A percentile compares a stretch with the other conserved stretches of the same genome.
phyloP scores from a whole-genome alignment of 2,329 filamentous ascomycete species.

The Sarocladium oryzae region DNA sequence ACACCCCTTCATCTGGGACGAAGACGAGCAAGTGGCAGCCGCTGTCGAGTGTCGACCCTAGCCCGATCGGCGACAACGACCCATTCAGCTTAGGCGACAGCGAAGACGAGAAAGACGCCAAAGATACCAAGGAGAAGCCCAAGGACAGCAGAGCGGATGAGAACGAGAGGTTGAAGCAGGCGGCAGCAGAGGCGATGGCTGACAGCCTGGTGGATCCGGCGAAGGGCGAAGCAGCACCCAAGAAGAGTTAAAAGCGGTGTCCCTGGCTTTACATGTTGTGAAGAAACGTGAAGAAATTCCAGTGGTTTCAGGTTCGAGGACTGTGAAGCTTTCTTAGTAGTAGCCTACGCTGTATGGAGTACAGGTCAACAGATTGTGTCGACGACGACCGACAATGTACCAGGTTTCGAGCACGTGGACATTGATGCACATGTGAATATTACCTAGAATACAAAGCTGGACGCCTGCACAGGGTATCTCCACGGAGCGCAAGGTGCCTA shows the following conservation, averaged over 20 bases:
- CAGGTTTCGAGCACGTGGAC: not conserved
- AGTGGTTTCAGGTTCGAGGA: too few relatives aligned
- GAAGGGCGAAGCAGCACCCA: conserved; percentile 17
- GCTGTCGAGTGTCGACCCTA: conserved; percentile 72
- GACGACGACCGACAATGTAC: not conserved
- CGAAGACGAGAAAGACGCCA: conserved; percentile 71
- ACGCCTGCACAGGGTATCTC: not conserved
- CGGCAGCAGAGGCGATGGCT: conserved; percentile 55
- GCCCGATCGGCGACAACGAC: conserved; percentile 82
- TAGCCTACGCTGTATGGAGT: not conserved
- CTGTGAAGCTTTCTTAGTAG: too few relatives aligned
- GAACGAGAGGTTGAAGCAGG: conserved; percentile 57
- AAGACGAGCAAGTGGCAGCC: conserved; percentile 97
- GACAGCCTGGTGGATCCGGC: conserved; percentile 42
- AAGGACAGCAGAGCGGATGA: conserved; percentile 50
- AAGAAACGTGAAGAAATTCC: too few relatives aligned
- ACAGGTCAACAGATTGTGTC: not conserved
- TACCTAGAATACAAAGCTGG: too few relatives aligned
- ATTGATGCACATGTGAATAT: not conserved
- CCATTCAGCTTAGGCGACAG: conserved; percentile 95
- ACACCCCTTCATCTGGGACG: conserved; percentile 36
- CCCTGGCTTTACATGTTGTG: too few relatives aligned
- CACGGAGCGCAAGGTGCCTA: too few relatives aligned
- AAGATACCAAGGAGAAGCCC: conserved; percentile 44
- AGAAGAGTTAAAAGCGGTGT: not conserved